Percentiles rank a stretch among this genome's conserved stretches.
Evolutionary conservation across 768 basidiomycete species (phyloP).

Genomic region (Podaxis rugospora): DNA sequence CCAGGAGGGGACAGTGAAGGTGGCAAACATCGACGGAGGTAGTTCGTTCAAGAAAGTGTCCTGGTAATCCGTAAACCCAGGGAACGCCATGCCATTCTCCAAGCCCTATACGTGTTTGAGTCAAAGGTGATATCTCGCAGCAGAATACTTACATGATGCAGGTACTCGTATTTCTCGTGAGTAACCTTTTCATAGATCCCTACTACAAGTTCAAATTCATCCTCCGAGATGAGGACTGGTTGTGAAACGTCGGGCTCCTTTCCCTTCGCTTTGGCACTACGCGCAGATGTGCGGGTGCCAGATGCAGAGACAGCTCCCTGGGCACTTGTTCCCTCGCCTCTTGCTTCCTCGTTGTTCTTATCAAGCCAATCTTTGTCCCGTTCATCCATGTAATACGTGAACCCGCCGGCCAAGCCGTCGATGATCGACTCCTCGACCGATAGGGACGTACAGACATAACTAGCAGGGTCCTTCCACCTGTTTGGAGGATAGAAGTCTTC

Average conservation of each 20-base stretch:
- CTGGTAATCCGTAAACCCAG: slow-evolving; percentile 70
- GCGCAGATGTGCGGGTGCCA: slow-evolving; percentile 52
- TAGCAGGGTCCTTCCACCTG: slow-evolving; percentile 71
- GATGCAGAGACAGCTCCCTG: slow-evolving; percentile 62
- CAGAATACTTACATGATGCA: slow-evolving; percentile 72
- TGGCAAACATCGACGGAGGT: slow-evolving; percentile 60
- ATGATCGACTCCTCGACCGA: slow-evolving; percentile 75
- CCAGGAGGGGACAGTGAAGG: slow-evolving; percentile 63
- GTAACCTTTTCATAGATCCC: slow-evolving; percentile 89
- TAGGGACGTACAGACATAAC: slow-evolving; percentile 78
- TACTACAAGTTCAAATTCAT: slow-evolving; percentile 95
- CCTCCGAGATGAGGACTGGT: slow-evolving; percentile 72
- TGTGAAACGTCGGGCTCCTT: slow-evolving; percentile 73
- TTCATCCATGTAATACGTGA: slow-evolving; percentile 94
- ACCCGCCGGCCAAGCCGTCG: slow-evolving; percentile 64
- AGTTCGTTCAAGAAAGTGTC: slow-evolving; percentile 60
- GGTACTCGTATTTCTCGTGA: slow-evolving; percentile 83
- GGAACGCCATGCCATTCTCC: slow-evolving; percentile 65
- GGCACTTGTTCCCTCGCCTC: slow-evolving; percentile 79
- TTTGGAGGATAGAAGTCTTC: slow-evolving; percentile 66
- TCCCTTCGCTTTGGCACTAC: slow-evolving; percentile 76
- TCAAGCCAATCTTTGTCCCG: slow-evolving; percentile 94
- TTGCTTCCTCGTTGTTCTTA: slow-evolving; percentile 82
- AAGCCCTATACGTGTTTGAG: slow-evolving; percentile 40
- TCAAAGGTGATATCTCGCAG: neutral